Evolutionary conservation across 805 yeast genomes (phyloP).

Genomic region (Cyberlindnera maclurae): DNA sequence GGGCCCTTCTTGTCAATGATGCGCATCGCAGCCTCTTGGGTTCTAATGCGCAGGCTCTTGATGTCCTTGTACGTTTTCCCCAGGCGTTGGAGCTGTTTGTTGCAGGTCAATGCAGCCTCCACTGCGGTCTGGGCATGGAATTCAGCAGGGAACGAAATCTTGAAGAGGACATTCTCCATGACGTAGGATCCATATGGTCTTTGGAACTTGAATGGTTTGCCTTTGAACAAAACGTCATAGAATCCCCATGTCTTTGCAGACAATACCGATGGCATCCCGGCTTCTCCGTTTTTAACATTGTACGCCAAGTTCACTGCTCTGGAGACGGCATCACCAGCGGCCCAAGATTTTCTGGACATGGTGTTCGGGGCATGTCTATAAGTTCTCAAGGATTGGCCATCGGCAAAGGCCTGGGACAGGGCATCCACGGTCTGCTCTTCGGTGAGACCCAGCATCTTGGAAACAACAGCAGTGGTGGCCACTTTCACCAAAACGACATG

Average conservation of each 20-base stretch:
- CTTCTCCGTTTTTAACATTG: conserved; percentile 43
- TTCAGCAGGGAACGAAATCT: conserved; percentile 59
- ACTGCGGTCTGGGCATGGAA: conserved; percentile 62
- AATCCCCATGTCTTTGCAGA: conserved; percentile 59
- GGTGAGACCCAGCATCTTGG: conserved; percentile 43
- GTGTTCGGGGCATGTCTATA: conserved; percentile 62
- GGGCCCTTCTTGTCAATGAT: conserved; percentile 57
- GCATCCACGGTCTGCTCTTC: conserved; percentile 49
- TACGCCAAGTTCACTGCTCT: conserved; percentile 52
- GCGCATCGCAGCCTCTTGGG: conserved; percentile 56
- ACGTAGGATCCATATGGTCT: conserved; percentile 49
- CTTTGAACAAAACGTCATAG: conserved; percentile 52
- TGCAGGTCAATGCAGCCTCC: conserved; percentile 45
- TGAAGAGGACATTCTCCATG: conserved; percentile 56
- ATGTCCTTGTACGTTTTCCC: conserved; percentile 45
- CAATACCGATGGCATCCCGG: conserved; percentile 51
- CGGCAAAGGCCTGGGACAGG: conserved; percentile 53
- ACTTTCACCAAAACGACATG: conserved; percentile 54
- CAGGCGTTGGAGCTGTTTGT: conserved; percentile 27
- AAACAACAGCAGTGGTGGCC: conserved; percentile 54
- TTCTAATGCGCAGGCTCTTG: conserved; percentile 40
- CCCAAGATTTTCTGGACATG: conserved; percentile 59
- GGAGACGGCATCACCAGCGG: conserved; percentile 57
- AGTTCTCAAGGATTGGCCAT: conserved; percentile 52
- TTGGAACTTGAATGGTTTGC: conserved; percentile 46